Evolutionary conservation across 2,329 filamentous ascomycete species (phyloP), one percentile per base, ranked within the genome.

Genomic region (Fusarium cicatricum): DNA sequence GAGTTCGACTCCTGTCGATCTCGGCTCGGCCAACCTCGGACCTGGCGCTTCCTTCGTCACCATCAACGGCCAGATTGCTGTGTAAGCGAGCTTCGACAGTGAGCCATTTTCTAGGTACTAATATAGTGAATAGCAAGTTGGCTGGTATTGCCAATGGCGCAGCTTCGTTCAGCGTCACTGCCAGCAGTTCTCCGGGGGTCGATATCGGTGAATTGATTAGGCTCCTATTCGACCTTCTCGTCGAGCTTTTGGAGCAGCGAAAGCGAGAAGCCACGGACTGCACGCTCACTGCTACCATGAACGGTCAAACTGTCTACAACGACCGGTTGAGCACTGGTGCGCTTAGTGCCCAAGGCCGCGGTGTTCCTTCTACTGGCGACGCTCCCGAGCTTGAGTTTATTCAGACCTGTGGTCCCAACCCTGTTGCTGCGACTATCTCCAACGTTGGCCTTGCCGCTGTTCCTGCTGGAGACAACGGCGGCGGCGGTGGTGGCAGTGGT

Each of bases 381-480:
- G 2, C 0, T 3, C 52, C 55, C 14, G 7, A 17, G 0, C 0
- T 65, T 11, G 23, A 43, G 14, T 55, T 65, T 17, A 23, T 48
- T 2, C 54, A 65, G 44, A n/a, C 11, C 9, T 64, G 62, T 1
- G 62, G 61, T 8, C 34, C 19, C 9, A 32, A 19, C 23, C 31
- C 50, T 0, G 2, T 15, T n/a, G 3, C 2, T 1, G 0, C 32
- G 14, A 11, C 8, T 1, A 37, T 64, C 16, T 32, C 49, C 10
- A 4, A 39, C 1, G 39, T 64, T 2, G 29, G 33, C 3, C 38
- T 43, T 3, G 55, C 66, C 0, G 62, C 64, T 9, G 63, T 67
- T 12, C 65, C 21, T 4, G 40, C 61, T 80, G 78, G 4, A 1
- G 14, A n/a, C 11, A 37, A 12, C 3, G 45, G 38, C n/a, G 44